Percentiles rank a stretch among this genome's conserved stretches.
Conservation (phyloP, 192 early-diverging fungal genomes). For the Obelidium mucronatum region DNA sequence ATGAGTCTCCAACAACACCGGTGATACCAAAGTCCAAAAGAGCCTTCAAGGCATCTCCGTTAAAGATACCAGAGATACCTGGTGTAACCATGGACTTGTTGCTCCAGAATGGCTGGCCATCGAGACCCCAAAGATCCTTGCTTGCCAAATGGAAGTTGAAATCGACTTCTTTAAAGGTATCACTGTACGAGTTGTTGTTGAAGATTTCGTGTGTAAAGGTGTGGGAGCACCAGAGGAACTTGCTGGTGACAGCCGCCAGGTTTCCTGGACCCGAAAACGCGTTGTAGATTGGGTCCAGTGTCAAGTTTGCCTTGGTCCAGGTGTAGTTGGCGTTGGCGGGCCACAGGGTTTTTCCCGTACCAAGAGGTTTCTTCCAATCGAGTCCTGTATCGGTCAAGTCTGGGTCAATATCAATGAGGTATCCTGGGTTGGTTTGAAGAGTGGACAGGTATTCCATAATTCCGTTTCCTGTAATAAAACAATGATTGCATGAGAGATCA, state of each 20-base stretch:
- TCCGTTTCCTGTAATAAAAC: no score
- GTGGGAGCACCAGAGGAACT: no score
- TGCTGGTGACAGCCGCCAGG: neutral
- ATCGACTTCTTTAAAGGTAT: slow-evolving; percentile 17
- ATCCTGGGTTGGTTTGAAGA: neutral
- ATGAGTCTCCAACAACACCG: slow-evolving; percentile 48
- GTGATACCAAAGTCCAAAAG: no score
- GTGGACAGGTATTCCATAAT: no score
- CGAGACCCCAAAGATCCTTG: no score
- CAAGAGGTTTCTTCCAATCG: slow-evolving; percentile 48
- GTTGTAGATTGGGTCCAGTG: neutral
- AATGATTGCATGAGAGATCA: no score
- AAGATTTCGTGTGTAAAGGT: no score
- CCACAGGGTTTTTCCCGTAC: slow-evolving; percentile 47
- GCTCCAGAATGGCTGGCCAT: no score
- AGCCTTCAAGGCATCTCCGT: slow-evolving; percentile 28
- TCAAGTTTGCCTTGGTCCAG: neutral
- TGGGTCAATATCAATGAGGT: slow-evolving; percentile 29
- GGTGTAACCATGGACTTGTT: no score
- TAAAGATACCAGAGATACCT: slow-evolving; percentile 31
- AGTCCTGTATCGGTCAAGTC: no score
- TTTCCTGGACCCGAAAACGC: neutral
- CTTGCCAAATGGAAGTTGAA: no score
- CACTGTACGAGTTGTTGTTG: slow-evolving; percentile 26
- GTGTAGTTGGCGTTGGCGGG: slow-evolving; percentile 23